phyloP scores from a whole-genome alignment of 345 rosid species.

The Sisymbrium irio region DNA sequence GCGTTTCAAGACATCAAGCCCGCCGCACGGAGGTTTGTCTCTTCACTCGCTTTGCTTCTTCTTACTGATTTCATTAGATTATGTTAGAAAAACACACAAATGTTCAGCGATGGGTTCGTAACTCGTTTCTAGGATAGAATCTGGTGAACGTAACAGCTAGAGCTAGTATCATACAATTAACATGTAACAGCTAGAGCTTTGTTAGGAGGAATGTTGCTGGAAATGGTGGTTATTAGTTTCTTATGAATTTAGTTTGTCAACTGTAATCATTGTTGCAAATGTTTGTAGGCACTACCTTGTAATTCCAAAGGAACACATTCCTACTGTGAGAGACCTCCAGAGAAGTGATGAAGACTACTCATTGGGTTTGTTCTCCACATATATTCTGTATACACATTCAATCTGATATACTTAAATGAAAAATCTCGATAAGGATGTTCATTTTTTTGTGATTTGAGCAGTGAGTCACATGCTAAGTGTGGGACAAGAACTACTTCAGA shows the following conservation, averaged over 20 bases:
- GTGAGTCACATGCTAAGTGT: conserved; percentile 77
- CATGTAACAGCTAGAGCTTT: neutral
- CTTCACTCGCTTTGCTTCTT: neutral
- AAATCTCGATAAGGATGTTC: neutral
- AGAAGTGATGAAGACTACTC: conserved; percentile 70
- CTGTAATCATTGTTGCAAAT: neutral
- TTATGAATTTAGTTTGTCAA: neutral
- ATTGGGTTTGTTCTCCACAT: conserved; percentile 41
- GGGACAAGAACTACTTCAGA: conserved; percentile 58
- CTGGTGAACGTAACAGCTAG: neutral
- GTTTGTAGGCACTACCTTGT: neutral
- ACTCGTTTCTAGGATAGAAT: neutral
- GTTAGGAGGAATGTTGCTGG: neutral
- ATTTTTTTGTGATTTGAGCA: conserved; percentile 28
- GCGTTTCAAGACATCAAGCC: conserved; percentile 88
- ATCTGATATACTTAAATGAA: neutral
- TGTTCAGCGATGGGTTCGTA: too few species aligned
- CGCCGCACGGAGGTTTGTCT: conserved; percentile 65
- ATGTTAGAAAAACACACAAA: too few species aligned
- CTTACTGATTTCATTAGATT: neutral
- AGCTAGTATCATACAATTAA: neutral
- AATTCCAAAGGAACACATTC: conserved; percentile 71
- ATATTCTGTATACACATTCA: neutral
- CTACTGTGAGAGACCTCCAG: conserved; percentile 63
- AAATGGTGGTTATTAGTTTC: neutral